These are phyloP conservation scores for Actinidia polygama DNA, from an alignment of 179 eudicot genomes.

Conservation along the genomic window DNA sequence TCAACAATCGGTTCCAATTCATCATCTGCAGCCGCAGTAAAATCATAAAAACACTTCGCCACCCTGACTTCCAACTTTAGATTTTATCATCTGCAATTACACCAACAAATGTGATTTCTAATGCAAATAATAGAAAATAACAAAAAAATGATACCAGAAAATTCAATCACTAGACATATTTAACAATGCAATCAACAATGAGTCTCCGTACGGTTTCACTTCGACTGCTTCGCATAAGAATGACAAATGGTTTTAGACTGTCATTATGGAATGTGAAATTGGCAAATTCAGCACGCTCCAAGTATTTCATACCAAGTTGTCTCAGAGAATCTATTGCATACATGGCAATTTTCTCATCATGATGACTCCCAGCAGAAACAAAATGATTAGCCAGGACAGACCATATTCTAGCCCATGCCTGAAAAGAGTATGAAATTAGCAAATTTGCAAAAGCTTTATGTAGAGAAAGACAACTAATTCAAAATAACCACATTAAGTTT, in stretches of 20 bases:
- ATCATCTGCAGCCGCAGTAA: constrained; percentile 98
- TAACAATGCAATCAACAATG: constrained; percentile 96
- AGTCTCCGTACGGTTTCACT: constrained; percentile 85
- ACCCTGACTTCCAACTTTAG: constrained; percentile 98
- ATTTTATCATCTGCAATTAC: constrained; percentile 83
- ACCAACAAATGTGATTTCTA: constrained; percentile 11
- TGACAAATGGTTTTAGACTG: constrained; percentile 93
- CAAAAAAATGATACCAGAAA: constrained; percentile 3
- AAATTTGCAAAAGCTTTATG: neutral
- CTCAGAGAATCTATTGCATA: constrained; percentile 97
- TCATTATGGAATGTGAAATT: constrained; percentile 97
- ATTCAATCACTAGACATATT: constrained; percentile 45
- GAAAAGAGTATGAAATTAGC: constrained; percentile 31
- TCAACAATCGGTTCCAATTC: constrained; percentile 94
- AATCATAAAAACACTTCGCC: constrained; percentile 99
- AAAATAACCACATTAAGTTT: neutral
- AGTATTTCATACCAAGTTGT: constrained; percentile 96
- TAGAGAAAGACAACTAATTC: neutral
- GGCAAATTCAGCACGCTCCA: constrained; percentile 93
- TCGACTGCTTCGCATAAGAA: constrained; percentile 89
- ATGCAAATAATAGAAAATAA: constrained; percentile 10
- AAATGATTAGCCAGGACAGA: constrained; percentile 92
- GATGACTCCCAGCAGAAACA: constrained; percentile 96
- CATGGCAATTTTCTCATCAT: constrained; percentile 97
- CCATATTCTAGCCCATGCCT: constrained; percentile 99